Percentiles rank a stretch among this genome's conserved stretches.
These are phyloP conservation scores for Pseudogymnoascus sp. DNA, from an alignment of 2,329 filamentous ascomycete species.

Conservation along the genomic window DNA sequence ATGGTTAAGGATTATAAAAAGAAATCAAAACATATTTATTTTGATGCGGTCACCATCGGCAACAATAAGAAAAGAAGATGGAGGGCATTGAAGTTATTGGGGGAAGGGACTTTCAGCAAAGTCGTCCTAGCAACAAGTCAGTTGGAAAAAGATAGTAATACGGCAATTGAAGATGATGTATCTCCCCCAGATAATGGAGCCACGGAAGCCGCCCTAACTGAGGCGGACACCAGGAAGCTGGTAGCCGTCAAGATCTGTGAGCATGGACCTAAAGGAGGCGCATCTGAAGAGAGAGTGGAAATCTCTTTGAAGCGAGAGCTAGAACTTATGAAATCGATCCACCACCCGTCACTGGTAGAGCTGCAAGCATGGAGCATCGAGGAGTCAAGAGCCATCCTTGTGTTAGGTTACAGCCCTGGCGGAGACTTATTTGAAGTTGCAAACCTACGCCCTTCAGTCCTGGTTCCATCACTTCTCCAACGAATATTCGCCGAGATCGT, in stretches of 20 bases:
- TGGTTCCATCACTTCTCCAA: constrained; percentile 62
- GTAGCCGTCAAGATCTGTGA: constrained; percentile 95
- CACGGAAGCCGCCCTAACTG: constrained; percentile 20
- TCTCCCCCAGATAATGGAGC: constrained; percentile 27
- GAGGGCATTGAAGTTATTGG: constrained; percentile 69
- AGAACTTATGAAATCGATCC: constrained; percentile 81
- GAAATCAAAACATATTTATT: constrained; percentile 48
- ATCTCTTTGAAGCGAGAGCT: constrained; percentile 90
- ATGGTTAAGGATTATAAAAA: constrained; percentile 23
- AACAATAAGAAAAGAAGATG: constrained; percentile 67
- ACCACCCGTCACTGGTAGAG: constrained; percentile 83
- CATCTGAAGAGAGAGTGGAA: constrained; percentile 86
- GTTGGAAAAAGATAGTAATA: constrained; percentile 42
- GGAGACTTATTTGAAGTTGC: constrained; percentile 93
- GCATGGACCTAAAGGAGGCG: constrained; percentile 86
- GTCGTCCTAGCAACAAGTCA: constrained; percentile 86
- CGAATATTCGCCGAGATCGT: constrained; percentile 87
- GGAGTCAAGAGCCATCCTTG: constrained; percentile 69
- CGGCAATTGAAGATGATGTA: constrained; percentile 30
- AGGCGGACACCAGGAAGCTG: constrained; percentile 59
- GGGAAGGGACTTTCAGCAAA: constrained; percentile 91
- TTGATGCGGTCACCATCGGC: constrained; percentile 57
- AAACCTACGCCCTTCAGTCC: constrained; percentile 57
- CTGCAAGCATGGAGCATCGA: constrained; percentile 88
- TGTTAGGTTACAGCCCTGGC: constrained; percentile 85